These are phyloP conservation scores for Ophiostoma quercus DNA, from an alignment of 2,329 filamentous ascomycete species.

Conservation along the genomic window DNA sequence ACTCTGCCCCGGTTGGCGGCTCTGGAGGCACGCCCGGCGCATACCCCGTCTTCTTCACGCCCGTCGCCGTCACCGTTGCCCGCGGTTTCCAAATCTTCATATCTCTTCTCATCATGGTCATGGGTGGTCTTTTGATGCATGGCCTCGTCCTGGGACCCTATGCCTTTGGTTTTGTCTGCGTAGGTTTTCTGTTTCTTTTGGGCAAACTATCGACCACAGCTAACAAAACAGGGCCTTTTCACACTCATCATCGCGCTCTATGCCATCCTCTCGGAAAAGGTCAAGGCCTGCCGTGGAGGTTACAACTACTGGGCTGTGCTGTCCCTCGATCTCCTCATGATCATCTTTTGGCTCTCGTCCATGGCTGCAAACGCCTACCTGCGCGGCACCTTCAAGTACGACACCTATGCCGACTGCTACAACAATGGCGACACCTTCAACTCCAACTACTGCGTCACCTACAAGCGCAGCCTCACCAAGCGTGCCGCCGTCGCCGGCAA, in stretches of 20 bases:
- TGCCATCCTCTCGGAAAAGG: constrained; percentile 32
- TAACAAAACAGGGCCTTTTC: constrained; percentile 30
- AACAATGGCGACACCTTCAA: constrained; percentile 32
- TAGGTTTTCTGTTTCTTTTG: constrained; percentile 25
- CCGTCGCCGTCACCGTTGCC: constrained; percentile 30
- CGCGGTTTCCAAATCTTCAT: constrained; percentile 33
- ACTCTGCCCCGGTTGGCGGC: constrained; percentile 22
- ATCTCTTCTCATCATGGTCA: constrained; percentile 29
- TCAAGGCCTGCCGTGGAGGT: constrained; percentile 26
- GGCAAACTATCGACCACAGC: too few relatives aligned
- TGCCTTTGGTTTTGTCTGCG: constrained; percentile 33
- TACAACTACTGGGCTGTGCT: constrained; percentile 37
- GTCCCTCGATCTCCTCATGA: constrained; percentile 33
- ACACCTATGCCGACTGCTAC: constrained; percentile 29
- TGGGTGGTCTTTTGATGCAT: constrained; percentile 33
- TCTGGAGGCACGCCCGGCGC: constrained; percentile 24
- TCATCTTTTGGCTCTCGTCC: constrained; percentile 35
- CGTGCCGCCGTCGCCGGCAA: constrained; percentile 28
- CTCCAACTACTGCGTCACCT: constrained; percentile 29
- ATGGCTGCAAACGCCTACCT: constrained; percentile 33
- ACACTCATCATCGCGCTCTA: constrained; percentile 32
- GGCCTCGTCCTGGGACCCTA: constrained; percentile 29
- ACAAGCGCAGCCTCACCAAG: constrained; percentile 27
- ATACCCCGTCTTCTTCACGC: constrained; percentile 30
- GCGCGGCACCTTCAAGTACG: constrained; percentile 29